Conservation (phyloP, 2,329 filamentous ascomycete genomes). For the Grosmannia huntii region DNA sequence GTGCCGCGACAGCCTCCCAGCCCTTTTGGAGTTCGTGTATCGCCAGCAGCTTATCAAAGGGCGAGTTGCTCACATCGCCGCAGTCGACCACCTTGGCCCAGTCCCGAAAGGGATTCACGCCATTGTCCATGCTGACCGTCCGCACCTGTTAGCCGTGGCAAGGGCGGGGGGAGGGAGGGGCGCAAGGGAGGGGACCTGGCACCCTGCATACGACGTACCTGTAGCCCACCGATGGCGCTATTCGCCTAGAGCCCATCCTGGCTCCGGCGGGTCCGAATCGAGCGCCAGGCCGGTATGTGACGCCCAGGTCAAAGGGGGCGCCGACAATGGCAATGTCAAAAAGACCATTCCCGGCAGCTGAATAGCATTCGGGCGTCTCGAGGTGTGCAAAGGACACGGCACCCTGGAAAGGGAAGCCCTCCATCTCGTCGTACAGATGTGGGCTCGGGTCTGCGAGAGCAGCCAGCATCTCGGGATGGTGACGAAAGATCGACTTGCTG, state of each 20-base stretch:
- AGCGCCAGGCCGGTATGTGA: slow-evolving; percentile 5
- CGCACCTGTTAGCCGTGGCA: no score
- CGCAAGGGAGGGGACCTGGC: no score
- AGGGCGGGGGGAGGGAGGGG: no score
- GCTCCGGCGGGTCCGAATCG: slow-evolving; percentile 4
- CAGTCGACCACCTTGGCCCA: slow-evolving; percentile 67
- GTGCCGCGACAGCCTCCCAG: not conserved
- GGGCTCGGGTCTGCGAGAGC: not conserved
- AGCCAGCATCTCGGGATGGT: not conserved
- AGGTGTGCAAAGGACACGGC: slow-evolving; percentile 5
- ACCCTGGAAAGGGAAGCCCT: slow-evolving; percentile 1
- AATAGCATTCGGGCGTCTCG: not conserved
- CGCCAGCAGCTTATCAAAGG: slow-evolving; percentile 64
- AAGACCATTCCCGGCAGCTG: not conserved
- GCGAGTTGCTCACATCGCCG: slow-evolving; percentile 65
- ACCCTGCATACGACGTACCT: not conserved
- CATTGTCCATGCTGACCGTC: slow-evolving; percentile 3
- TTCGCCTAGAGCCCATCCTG: not conserved
- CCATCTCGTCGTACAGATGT: not conserved
- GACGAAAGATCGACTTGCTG: not conserved
- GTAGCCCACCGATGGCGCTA: not conserved
- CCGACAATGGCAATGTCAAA: slow-evolving; percentile 7
- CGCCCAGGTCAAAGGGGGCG: slow-evolving; percentile 5
- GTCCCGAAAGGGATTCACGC: slow-evolving; percentile 49
- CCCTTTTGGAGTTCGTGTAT: slow-evolving; percentile 60